Percentiles rank a stretch among this genome's conserved stretches.
These are phyloP conservation scores for Alternaria sp. DNA, from an alignment of 2,329 filamentous ascomycete genomes.

Conservation along the genomic window DNA sequence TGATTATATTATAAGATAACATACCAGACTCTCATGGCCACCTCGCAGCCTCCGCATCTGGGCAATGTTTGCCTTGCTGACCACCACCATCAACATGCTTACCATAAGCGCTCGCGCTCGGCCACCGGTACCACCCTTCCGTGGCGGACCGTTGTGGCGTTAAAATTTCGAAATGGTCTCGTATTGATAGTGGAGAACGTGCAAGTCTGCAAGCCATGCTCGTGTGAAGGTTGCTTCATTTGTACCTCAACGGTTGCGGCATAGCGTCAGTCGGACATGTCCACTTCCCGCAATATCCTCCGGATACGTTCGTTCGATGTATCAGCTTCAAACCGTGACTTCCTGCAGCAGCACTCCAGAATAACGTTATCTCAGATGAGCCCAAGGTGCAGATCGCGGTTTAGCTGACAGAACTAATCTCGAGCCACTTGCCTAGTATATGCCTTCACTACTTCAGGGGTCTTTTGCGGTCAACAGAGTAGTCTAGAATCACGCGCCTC, in stretches of 20 bases:
- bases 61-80: not conserved
- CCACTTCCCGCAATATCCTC: not conserved
- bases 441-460: not conserved
- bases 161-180: not conserved
- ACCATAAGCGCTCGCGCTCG: not conserved
- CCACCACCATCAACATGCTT: not conserved
- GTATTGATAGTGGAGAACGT: not conserved
- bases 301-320: not conserved
- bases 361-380: not conserved
- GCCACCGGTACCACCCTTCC: conserved; percentile 3
- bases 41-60: not conserved
- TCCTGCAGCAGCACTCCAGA: not conserved
- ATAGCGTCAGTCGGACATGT: not conserved
- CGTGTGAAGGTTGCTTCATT: not conserved
- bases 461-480: conserved; percentile 2
- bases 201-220: conserved; percentile 1
- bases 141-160: conserved; percentile 2
- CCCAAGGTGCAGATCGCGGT: not conserved
- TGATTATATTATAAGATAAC: not conserved
- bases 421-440: not conserved
- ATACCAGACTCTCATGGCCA: not conserved
- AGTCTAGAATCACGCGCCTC: not conserved
- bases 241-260: not conserved
- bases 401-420: not conserved
- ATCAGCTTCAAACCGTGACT: not conserved